phyloP scores from a whole-genome alignment of 441 rosid genomes.

The Kokia cookei region DNA sequence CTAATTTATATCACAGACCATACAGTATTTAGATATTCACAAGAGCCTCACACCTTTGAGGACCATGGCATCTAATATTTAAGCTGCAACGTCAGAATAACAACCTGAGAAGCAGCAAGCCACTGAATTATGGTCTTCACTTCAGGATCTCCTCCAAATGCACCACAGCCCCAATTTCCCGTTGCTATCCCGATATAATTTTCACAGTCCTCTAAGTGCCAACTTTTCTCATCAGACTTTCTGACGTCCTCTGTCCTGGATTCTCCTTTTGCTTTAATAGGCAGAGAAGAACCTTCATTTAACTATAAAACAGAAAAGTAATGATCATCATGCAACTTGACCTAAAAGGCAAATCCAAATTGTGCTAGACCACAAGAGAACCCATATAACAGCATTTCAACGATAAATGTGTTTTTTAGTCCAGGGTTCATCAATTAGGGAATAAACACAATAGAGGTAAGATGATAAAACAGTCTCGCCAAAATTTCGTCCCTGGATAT shows the following conservation, averaged over 20 bases:
- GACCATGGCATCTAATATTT: not conserved
- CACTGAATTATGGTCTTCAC: slow-evolving; percentile 81
- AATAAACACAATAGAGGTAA: not conserved
- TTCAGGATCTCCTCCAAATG: slow-evolving; percentile 93
- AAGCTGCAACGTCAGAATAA: slow-evolving; percentile 5
- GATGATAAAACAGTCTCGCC: slow-evolving; percentile 13
- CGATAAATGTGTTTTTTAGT: not conserved
- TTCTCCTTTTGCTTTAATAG: slow-evolving; percentile 24
- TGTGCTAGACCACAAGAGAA: not conserved
- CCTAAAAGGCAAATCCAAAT: not conserved
- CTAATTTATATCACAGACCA: not conserved
- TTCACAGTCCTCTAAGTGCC: slow-evolving; percentile 22
- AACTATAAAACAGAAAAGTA: slow-evolving; percentile 22
- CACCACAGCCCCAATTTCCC: slow-evolving; percentile 99
- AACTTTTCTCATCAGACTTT: slow-evolving; percentile 21
- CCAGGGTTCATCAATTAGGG: not conserved
- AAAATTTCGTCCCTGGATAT: slow-evolving; percentile 8
- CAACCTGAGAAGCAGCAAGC: slow-evolving; percentile 97
- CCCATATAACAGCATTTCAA: not conserved
- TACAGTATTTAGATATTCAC: not conserved
- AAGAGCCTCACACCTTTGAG: not conserved
- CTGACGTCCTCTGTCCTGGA: slow-evolving; percentile 6
- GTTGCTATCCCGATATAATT: slow-evolving; percentile 64
- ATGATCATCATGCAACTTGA: not conserved
- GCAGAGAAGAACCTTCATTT: slow-evolving; percentile 28